Evolutionary conservation across 352 stramenopile species (phyloP).

Genomic region (Phytophthora megakarya): DNA sequence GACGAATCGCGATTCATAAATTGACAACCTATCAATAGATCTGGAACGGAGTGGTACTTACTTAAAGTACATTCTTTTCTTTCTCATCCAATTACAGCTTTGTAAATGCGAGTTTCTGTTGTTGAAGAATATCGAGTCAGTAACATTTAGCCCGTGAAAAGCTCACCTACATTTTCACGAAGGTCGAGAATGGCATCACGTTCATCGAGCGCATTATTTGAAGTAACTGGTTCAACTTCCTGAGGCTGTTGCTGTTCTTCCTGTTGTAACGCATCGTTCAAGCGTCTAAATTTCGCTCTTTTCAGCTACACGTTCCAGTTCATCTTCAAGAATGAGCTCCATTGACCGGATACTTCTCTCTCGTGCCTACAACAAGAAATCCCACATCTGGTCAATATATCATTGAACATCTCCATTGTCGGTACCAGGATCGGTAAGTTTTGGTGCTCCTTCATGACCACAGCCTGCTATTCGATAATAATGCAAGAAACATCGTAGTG

Average conservation of each 20-base stretch:
- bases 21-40: no score
- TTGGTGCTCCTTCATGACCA: conserved; percentile 39
- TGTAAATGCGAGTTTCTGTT: conserved; percentile 27
- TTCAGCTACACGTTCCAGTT: conserved; percentile 31
- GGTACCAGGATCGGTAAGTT: conserved; percentile 36
- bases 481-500: neutral
- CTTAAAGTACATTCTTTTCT: conserved; percentile 37
- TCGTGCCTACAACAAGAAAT: conserved; percentile 29
- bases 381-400: neutral
- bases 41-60: no score
- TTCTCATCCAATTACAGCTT: conserved; percentile 26
- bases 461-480: conserved; percentile 18
- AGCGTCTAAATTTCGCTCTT: conserved; percentile 44
- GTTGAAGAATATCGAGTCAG: neutral
- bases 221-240: neutral
- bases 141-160: neutral
- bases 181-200: conserved; percentile 30
- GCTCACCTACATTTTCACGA: conserved; percentile 37
- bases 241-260: conserved; percentile 1
- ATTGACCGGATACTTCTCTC: conserved; percentile 40
- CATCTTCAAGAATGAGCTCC: conserved; percentile 42
- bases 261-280: conserved; percentile 47
- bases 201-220: conserved; percentile 20
- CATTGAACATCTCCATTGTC: neutral
- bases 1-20: no score